These are phyloP conservation scores for Clavispora asparagi DNA, from an alignment of 805 yeast genomes.

Conservation along the genomic window DNA sequence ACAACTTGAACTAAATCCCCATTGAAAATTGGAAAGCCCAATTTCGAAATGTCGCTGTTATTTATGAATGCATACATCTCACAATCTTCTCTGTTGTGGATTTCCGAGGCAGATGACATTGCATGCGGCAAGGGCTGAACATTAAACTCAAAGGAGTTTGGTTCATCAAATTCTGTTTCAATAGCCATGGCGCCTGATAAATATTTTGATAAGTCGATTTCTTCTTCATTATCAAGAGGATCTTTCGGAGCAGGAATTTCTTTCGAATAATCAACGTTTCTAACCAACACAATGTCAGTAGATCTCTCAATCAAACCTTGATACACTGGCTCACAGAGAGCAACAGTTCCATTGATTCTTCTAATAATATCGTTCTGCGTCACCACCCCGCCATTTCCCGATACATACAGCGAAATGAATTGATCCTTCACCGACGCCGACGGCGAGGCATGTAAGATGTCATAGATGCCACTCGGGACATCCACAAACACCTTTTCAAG, in stretches of 20 bases:
- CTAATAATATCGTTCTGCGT: slow-evolving; percentile 41
- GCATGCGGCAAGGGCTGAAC: slow-evolving; percentile 27
- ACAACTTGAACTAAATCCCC: slow-evolving; percentile 56
- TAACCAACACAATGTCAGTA: slow-evolving; percentile 54
- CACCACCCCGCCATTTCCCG: slow-evolving; percentile 21
- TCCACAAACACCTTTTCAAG: slow-evolving; percentile 43
- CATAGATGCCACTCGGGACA: slow-evolving; percentile 40
- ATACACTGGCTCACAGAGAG: slow-evolving; percentile 66
- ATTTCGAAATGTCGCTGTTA: slow-evolving; percentile 43
- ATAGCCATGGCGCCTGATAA: slow-evolving; percentile 23
- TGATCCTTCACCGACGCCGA: slow-evolving; percentile 29
- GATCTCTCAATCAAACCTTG: slow-evolving; percentile 52
- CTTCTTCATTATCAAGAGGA: neutral
- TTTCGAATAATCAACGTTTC: slow-evolving; percentile 9
- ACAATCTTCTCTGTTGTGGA: slow-evolving; percentile 30
- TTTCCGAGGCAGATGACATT: slow-evolving; percentile 18
- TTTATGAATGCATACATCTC: slow-evolving; percentile 39
- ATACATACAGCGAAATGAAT: slow-evolving; percentile 22
- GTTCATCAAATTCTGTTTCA: slow-evolving; percentile 6
- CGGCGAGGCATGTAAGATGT: slow-evolving; percentile 28
- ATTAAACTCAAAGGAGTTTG: slow-evolving; percentile 10
- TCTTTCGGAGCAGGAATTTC: slow-evolving; percentile 4
- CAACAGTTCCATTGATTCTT: slow-evolving; percentile 44
- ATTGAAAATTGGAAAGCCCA: slow-evolving; percentile 56
- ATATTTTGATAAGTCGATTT: slow-evolving; percentile 28